Base-by-base conservation (phyloP, 2,329 filamentous ascomycete species). In the Diaporthe australafricana region DNA sequence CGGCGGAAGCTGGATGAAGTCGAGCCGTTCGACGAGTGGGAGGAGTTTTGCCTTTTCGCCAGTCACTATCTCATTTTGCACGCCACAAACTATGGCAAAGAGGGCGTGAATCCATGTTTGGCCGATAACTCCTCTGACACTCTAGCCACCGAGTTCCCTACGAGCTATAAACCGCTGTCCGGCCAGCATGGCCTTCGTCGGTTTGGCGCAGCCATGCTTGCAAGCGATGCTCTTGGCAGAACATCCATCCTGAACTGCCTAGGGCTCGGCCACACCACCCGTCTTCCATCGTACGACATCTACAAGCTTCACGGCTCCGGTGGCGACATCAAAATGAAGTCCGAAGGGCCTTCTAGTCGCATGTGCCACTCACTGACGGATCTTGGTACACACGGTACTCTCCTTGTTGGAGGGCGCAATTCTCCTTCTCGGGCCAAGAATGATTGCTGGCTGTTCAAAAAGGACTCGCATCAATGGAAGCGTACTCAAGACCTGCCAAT, bases 21-120 rank as follows among this genome's bases (percentile, higher is more conserved):
- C 20, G 96, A 98, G 78, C 90, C 92, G 0, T 98, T 98, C 78
- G 96, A 98, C 80, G 95, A 98, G 81, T 98, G 94, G 94, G 96
- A 98, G 81, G 96, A 98, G 77, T 95, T 98, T 78, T 91, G 93
- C 2, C 84, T 98, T 0, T 98, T 97, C 80, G 90, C 89, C 2
- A 91, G 91, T 42, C 95, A 98, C 81, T 97, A 98, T 81, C 93
- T 95, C 76, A 83, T 98, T 53, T 85, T 97, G 11, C 85, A 90
- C 65, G 94, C 94, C 17, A 87, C 84, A 52, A 89, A 74, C 35
- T 74, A 67, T 62, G 27, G 72, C 32, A 70, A 48, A 20, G 5
- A 50, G 8, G 25, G 20, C 56, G 2, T 22, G 16, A 17, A 17
- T 16, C 5, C 25, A 3, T n/a, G 14, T 25, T 8, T 17, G 16